Base-by-base conservation (phyloP, 352 stramenopile species). In the Pythium scleroteichum region DNA sequence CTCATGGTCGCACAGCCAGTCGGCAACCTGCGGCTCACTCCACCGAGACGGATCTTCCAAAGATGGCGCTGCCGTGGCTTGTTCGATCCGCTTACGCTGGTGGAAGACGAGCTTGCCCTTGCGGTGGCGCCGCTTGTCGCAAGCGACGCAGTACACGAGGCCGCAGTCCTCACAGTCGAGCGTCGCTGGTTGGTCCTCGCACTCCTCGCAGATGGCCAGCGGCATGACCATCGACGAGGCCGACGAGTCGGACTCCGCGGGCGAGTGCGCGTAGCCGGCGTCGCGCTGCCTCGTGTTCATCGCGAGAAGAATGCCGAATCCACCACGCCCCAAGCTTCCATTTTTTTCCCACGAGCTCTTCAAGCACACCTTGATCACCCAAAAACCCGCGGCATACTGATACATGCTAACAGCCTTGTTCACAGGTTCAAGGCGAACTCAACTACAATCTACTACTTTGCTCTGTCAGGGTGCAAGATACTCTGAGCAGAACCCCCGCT, bases 21-120 rank as follows among this genome's bases (percentile, higher is more conserved):
- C 46, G 17, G 58, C 70, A 49, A 94, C 82, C 23, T 87, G 67
- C 16, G 64, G 39, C 27, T 47, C 38, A 12, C 17, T 62, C 69
- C 64, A 71, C 20, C 13, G n/a, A 27, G 29, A 9, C 22, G 26
- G 26, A 59, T 51, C 35, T 33, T 32, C 20, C 16, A 44, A 4
- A 12, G 29, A 40, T 3, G n/a, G 4, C 41, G 69, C 26, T 19
- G 54, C 27, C 19, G 20, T 10, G 33, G 24, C 14, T 24, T 32
- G 64, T 53, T 42, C 47, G 16, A 80, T 32, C 3, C 47, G 24
- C 40, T 72, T 64, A 27, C 85, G 77, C 41, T 79, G 63, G 49
- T 94, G 85, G 32, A 87, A 73, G 46, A 77, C 64, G n/a, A 94
- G 77, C 59, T 91, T 94, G 19, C 85, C 85, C 62, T 94, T 94